Base-by-base conservation (phyloP, 768 basidiomycete genomes). In the Rhizopogon sp. region DNA sequence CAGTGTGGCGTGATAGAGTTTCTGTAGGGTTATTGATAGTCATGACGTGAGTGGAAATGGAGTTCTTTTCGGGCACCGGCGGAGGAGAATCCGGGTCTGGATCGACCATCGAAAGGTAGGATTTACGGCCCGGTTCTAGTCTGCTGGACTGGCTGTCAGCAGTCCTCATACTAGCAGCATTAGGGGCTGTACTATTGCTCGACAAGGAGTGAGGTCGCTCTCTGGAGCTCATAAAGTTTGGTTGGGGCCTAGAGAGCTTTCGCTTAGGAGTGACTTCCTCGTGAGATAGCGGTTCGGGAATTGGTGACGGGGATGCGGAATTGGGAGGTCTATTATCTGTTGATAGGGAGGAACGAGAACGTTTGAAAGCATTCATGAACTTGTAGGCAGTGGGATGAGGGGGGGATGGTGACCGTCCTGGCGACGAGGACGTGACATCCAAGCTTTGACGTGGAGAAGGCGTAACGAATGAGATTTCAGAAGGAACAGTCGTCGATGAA, bases 331-430 rank as follows among this genome's bases (percentile, higher is more conserved):
- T 62, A 33, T 76, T 72, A 35, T 80, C 75, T 3, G 78, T 72
- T 1, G 77, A 73, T 17, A 85, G 62, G 58, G 79, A 85, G n/a
- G 81, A 81, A 50, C 79, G 75, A 20, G 87, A 84, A 39, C 80
- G 79, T 57, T 80, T 87, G 70, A 88, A 86, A 13, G 78, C 81
- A 22, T 78, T 75, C 56, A 84, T 76, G 56, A 88, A 81, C 66
- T 78, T 87, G 74, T 82, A 87, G 7, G 79, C 84, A 5, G 79
- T 79, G 5, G 85, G 78, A 13, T 83, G 73, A 55, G 78, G 78
- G 13, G 64, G 64, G 13, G 71, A 60, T 8, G 56, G 43, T 6
- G 31, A 52, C 39, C 64, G 66, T 16, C 60, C 58, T 28, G 67
- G 58, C 42, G 46, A 56, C 10, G 72, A 68, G 10, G 74, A 60